Conservation (phyloP, 805 yeast species). For the Debaryomyces tyrocola region DNA sequence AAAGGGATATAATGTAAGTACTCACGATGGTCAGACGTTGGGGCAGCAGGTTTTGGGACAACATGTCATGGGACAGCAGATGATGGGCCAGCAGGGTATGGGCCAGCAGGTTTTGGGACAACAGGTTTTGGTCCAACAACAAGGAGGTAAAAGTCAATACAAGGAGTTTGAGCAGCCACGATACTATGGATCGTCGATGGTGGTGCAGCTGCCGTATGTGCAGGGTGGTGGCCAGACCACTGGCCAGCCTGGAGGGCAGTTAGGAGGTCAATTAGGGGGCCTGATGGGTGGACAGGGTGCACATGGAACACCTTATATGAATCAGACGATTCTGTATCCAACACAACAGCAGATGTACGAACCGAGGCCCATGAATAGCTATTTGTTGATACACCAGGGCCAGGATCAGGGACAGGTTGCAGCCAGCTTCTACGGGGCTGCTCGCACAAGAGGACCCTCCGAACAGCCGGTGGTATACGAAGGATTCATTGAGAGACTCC, state of each 20-base stretch:
- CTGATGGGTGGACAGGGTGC: no score
- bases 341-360: constrained; percentile 12
- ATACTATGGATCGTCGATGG: constrained; percentile 22
- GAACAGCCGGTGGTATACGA: constrained; percentile 9
- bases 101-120: no score
- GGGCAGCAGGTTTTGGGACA: background rate
- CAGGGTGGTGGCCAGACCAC: constrained; percentile 7
- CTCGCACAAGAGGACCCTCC: constrained; percentile 1
- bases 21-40: background rate
- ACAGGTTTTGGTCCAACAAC: background rate
- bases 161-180: constrained; percentile 17
- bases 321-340: constrained; percentile 10
- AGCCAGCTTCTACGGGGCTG: constrained; percentile 6
- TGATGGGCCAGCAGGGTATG: no score
- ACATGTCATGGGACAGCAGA: no score
- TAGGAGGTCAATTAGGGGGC: no score
- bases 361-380: constrained; percentile 19
- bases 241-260: no score
- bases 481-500: constrained; percentile 26
- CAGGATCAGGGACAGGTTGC: constrained; percentile 4
- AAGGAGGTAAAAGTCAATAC: background rate
- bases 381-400: constrained; percentile 19
- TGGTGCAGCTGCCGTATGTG: constrained; percentile 23
- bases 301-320: background rate
- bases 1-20: background rate